phyloP scores from a whole-genome alignment of 2,329 filamentous ascomycete genomes.

The Diaporthe citriasiana region DNA sequence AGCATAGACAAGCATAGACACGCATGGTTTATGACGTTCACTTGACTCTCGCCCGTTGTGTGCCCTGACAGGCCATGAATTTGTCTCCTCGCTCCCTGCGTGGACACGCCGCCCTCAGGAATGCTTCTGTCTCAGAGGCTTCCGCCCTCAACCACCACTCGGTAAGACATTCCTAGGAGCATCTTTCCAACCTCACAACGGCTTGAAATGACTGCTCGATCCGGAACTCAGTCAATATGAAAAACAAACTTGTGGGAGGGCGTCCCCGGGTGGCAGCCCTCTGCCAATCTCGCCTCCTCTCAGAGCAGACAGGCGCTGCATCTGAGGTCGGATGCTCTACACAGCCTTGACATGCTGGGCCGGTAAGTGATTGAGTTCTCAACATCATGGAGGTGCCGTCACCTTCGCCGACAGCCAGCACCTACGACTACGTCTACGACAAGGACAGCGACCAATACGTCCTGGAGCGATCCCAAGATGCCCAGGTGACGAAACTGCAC shows the following conservation, averaged over 20 bases:
- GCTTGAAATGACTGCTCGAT: slow-evolving; percentile 32
- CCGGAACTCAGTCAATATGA: slow-evolving; percentile 31
- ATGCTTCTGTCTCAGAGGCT: slow-evolving; percentile 39
- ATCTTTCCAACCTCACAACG: slow-evolving; percentile 37
- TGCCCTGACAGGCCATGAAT: not conserved
- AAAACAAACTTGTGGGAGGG: slow-evolving; percentile 11
- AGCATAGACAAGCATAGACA: slow-evolving; percentile 17
- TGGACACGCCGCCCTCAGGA: slow-evolving; percentile 36
- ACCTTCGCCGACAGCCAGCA: slow-evolving; percentile 30
- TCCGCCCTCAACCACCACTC: slow-evolving; percentile 11
- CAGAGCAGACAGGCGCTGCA: not conserved
- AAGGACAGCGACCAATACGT: slow-evolving; percentile 30
- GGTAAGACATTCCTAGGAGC: slow-evolving; percentile 15
- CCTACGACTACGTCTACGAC: slow-evolving; percentile 40
- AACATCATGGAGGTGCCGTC: slow-evolving; percentile 33
- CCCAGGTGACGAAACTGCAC: slow-evolving; percentile 22
- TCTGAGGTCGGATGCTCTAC: not conserved
- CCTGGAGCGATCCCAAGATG: not conserved
- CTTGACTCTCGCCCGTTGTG: not conserved
- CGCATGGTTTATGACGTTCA: not conserved
- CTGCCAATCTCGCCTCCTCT: not conserved
- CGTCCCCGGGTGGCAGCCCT: not conserved
- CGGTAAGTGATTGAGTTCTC: not conserved
- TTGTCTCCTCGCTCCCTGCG: slow-evolving; percentile 3
- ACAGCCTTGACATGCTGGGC: slow-evolving; percentile 21